Evolutionary conservation across 768 basidiomycete genomes (phyloP).

Genomic region (Candolleomyces eurysporus): DNA sequence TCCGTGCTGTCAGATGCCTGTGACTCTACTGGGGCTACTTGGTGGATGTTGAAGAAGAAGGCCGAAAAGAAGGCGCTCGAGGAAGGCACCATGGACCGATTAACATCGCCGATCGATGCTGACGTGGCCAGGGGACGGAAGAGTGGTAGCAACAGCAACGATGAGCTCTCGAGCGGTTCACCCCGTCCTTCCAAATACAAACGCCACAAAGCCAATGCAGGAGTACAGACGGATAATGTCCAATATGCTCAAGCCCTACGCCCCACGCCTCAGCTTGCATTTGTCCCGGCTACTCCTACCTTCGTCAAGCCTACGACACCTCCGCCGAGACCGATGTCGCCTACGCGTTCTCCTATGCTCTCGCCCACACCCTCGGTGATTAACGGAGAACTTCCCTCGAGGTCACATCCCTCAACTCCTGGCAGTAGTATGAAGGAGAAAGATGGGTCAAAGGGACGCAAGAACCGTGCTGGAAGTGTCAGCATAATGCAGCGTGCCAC

Average conservation of each 20-base stretch:
- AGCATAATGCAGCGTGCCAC: slow-evolving; percentile 96
- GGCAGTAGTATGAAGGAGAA: slow-evolving; percentile 56
- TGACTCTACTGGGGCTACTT: slow-evolving; percentile 85
- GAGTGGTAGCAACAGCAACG: slow-evolving; percentile 1
- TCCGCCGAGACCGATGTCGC: slow-evolving; percentile 42
- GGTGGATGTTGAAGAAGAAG: slow-evolving; percentile 94
- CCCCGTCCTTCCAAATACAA: slow-evolving; percentile 27
- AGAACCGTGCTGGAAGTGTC: slow-evolving; percentile 82
- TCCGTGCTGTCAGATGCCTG: slow-evolving; percentile 91
- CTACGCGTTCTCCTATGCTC: slow-evolving; percentile 50
- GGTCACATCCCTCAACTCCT: slow-evolving; percentile 71
- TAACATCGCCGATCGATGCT: slow-evolving; percentile 15
- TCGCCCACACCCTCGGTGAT: slow-evolving; percentile 53
- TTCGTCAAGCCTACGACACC: slow-evolving; percentile 48
- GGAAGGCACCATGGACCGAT: slow-evolving; percentile 19
- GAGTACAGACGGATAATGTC: slow-evolving; percentile 46
- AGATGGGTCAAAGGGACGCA: slow-evolving; percentile 51
- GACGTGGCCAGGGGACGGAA: slow-evolving; percentile 9
- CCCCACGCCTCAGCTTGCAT: slow-evolving; percentile 57
- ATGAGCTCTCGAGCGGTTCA: slow-evolving; percentile 11
- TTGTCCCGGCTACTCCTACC: slow-evolving; percentile 80
- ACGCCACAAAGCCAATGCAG: slow-evolving; percentile 29
- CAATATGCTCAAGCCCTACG: slow-evolving; percentile 11
- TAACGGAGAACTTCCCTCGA: slow-evolving; percentile 47
- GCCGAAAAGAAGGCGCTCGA: slow-evolving; percentile 56